These are phyloP conservation scores for Talaromyces albobiverticillius DNA, from an alignment of 2,329 filamentous ascomycete species.

Conservation along the genomic window DNA sequence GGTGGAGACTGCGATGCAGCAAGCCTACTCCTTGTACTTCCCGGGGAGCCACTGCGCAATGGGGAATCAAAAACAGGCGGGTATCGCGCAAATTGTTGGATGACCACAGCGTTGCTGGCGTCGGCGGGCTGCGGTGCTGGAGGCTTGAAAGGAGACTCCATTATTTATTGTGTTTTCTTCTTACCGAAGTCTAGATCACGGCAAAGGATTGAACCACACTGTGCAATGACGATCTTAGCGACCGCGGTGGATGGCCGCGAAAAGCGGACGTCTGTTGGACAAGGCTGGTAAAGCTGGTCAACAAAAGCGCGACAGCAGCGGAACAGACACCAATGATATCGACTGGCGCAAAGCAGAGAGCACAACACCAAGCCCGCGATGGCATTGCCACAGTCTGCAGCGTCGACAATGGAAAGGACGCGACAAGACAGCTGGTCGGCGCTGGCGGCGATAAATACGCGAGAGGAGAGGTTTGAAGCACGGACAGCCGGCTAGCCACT, in stretches of 20 bases:
- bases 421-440: background rate
- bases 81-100: conserved; percentile 40
- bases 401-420: background rate
- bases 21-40: conserved; percentile 31
- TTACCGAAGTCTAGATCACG: background rate
- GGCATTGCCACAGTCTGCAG: conserved; percentile 6
- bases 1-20: conserved; percentile 34
- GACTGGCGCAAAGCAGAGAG: background rate
- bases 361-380: background rate
- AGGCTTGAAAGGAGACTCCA: conserved; percentile 32
- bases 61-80: conserved; percentile 32
- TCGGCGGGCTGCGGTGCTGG: conserved; percentile 27
- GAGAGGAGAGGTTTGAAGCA: conserved; percentile 6
- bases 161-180: conserved; percentile 13
- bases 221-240: background rate
- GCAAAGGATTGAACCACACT: background rate
- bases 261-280: too few species aligned
- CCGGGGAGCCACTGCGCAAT: conserved; percentile 36
- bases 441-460: background rate
- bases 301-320: background rate
- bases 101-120: conserved; percentile 27
- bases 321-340: background rate
- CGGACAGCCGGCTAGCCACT: background rate
- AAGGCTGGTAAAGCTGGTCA: background rate
- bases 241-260: background rate